phyloP scores from a whole-genome alignment of 2,329 filamentous ascomycete species.

The Ceratocystis ficicola region DNA sequence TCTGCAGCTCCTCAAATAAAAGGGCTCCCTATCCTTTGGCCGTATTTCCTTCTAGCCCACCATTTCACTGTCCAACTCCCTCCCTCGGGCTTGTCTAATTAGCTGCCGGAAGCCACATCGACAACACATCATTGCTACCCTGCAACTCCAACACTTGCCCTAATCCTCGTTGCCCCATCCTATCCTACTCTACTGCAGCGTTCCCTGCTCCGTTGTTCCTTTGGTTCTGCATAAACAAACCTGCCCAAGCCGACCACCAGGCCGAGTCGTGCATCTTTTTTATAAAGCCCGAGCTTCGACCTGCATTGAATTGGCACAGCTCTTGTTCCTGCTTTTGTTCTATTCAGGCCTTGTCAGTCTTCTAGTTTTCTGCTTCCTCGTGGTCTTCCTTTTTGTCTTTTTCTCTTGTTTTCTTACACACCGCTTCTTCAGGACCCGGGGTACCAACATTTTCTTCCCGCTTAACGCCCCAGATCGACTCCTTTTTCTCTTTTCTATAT shows the following conservation, averaged over 20 bases:
- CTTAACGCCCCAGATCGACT: conserved; percentile 13
- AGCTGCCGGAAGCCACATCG: conserved; percentile 3
- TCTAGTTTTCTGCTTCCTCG: neutral
- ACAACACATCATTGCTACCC: conserved; percentile 6
- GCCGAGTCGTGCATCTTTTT: conserved; percentile 2
- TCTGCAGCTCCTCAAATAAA: neutral
- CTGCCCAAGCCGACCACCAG: neutral
- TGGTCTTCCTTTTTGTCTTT: neutral
- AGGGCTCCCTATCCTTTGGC: neutral
- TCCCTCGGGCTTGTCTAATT: neutral
- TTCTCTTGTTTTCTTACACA: conserved; percentile 11
- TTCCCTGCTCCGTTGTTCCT: conserved; percentile 1
- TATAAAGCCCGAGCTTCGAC: conserved; percentile 3
- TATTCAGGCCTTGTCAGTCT: conserved; percentile 8
- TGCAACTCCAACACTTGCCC: neutral
- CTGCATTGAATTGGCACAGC: conserved; percentile 9
- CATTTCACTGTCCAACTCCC: neutral
- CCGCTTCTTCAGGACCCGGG: conserved; percentile 28
- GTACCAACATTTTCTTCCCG: conserved; percentile 40
- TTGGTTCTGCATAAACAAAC: conserved; percentile 4
- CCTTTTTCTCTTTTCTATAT: conserved; percentile 12
- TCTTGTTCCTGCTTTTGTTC: conserved; percentile 10
- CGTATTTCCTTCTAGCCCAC: too few species aligned
- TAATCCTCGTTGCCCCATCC: neutral
- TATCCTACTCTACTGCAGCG: neutral